Evolutionary conservation across 1,284 basidiomycete species (phyloP).

Genomic region (Leucoagaricus sp.): DNA sequence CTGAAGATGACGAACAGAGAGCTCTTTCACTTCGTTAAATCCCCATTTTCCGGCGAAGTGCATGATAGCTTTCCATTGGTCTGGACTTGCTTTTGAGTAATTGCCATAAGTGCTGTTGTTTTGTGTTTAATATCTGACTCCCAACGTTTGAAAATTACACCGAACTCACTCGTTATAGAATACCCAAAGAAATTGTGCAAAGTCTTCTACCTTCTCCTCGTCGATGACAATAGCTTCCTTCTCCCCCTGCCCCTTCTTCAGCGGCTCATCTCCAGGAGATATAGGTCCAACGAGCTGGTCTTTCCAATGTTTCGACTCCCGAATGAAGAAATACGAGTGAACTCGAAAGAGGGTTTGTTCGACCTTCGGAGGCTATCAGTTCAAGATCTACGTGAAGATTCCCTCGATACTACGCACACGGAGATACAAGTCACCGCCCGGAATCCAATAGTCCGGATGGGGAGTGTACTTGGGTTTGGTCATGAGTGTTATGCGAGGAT

Average conservation of each 20-base stretch:
- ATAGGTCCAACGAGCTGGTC: constrained; percentile 42
- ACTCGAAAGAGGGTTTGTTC: constrained; percentile 17
- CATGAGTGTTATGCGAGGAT: neutral
- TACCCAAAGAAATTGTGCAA: constrained; percentile 64
- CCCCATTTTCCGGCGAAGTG: neutral
- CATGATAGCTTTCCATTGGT: neutral
- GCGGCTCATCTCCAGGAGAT: constrained; percentile 39
- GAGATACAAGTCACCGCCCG: neutral
- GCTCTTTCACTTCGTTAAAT: neutral
- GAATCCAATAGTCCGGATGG: neutral
- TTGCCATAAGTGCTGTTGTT: neutral
- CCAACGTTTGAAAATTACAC: neutral
- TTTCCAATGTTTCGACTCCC: constrained; percentile 38
- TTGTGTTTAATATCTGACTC: neutral
- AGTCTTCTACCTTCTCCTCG: constrained; percentile 46
- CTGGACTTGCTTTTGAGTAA: neutral
- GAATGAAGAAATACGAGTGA: constrained; percentile 21
- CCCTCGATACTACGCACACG: neutral
- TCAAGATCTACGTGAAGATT: neutral
- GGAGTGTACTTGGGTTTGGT: neutral
- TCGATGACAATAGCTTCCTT: constrained; percentile 44
- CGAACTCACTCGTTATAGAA: constrained; percentile 68
- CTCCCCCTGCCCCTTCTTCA: constrained; percentile 43
- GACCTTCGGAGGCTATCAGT: neutral
- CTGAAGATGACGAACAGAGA: neutral